Evolutionary conservation across 1,284 basidiomycete species (phyloP).

Genomic region (Ustilago hordei): DNA sequence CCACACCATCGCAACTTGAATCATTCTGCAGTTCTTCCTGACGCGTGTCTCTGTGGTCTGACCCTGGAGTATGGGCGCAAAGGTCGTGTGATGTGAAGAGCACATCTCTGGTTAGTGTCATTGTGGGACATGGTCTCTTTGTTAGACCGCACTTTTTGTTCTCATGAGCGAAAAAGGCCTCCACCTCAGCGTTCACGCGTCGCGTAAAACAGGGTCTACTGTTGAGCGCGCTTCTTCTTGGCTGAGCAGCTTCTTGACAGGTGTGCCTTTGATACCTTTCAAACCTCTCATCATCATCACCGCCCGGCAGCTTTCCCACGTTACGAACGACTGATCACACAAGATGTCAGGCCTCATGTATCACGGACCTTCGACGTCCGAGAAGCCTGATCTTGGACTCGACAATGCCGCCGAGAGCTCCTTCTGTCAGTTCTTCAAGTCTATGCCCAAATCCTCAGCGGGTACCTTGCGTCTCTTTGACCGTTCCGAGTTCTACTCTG

Average conservation of each 20-base stretch:
- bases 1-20: not conserved
- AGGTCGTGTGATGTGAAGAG: not conserved
- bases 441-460: slow-evolving; percentile 45
- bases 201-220: slow-evolving; percentile 41
- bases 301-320: not conserved
- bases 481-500: slow-evolving; percentile 82
- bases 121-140: not conserved
- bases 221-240: slow-evolving; percentile 11
- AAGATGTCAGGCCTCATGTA: slow-evolving; percentile 68
- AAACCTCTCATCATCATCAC: slow-evolving; percentile 2
- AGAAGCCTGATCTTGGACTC: slow-evolving; percentile 59
- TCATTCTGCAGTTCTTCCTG: slow-evolving; percentile 2
- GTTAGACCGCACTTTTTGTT: not conserved
- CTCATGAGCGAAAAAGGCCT: not conserved
- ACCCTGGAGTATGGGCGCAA: too few relatives aligned
- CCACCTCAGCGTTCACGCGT: slow-evolving; percentile 29
- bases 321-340: slow-evolving; percentile 7
- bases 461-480: slow-evolving; percentile 68
- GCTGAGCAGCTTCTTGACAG: slow-evolving; percentile 4
- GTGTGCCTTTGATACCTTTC: not conserved
- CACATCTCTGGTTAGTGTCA: too few relatives aligned
- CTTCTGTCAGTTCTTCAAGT: slow-evolving; percentile 60
- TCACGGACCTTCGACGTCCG: slow-evolving; percentile 45
- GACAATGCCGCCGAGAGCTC: slow-evolving; percentile 58
- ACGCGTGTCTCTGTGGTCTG: too few relatives aligned